phyloP scores from a whole-genome alignment of 1,284 basidiomycete species.

The Fomitiporia mediterranea region DNA sequence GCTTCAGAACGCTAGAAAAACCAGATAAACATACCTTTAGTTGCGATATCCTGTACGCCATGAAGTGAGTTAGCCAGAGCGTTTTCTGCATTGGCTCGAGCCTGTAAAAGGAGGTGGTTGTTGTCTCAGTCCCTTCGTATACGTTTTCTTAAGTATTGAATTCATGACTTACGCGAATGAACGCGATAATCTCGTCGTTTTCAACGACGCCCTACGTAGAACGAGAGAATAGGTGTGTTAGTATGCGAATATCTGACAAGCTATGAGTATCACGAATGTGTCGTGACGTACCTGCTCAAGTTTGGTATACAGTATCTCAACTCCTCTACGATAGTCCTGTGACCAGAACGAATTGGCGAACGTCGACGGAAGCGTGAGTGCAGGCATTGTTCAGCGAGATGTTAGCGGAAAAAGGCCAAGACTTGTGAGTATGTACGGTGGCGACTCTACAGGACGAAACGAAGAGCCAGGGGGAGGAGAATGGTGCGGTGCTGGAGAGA shows the following conservation, averaged over 20 bases:
- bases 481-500: not conserved
- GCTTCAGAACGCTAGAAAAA: not conserved
- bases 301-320: constrained; percentile 72
- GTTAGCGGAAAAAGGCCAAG: not conserved
- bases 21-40: constrained; percentile 41
- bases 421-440: not conserved
- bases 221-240: not conserved
- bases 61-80: constrained; percentile 55
- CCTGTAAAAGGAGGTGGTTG: constrained; percentile 35
- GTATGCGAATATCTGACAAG: constrained; percentile 19
- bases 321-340: constrained; percentile 78
- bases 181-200: constrained; percentile 75
- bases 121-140: not conserved
- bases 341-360: constrained; percentile 93
- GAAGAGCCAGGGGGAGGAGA: not conserved
- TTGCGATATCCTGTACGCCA: constrained; percentile 45
- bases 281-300: constrained; percentile 62
- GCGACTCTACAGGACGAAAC: not conserved
- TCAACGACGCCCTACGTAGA: constrained; percentile 64
- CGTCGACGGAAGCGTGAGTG: constrained; percentile 76
- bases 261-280: not conserved
- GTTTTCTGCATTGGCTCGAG: constrained; percentile 60
- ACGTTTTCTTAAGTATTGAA: too few species aligned
- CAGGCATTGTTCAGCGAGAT: constrained; percentile 58
- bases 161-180: constrained; percentile 76